These are phyloP conservation scores for Sporisorium sorghi DNA, from an alignment of 1,284 basidiomycete species.

Conservation along the genomic window DNA sequence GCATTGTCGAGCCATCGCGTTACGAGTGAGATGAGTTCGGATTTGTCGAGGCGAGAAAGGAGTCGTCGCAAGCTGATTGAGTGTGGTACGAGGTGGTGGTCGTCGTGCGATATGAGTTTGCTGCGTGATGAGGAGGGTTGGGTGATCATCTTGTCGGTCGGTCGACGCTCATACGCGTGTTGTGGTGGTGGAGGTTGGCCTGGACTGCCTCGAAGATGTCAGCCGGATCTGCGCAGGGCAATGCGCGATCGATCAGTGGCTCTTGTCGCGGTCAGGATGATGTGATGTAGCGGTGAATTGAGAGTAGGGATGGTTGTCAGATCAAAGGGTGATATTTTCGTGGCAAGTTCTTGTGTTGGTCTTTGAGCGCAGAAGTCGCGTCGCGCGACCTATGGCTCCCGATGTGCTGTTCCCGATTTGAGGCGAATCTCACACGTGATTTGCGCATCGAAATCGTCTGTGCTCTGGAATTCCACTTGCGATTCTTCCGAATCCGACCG, in stretches of 20 bases:
- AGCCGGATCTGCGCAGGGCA: no score
- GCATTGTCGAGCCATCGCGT: slow-evolving; percentile 42
- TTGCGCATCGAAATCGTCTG: neutral
- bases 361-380: slow-evolving; percentile 16
- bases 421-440: slow-evolving; percentile 32
- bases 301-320: neutral
- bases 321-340: no score
- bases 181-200: slow-evolving; percentile 7
- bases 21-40: slow-evolving; percentile 37
- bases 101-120: slow-evolving; percentile 36
- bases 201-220: neutral
- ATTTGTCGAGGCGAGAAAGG: slow-evolving; percentile 42
- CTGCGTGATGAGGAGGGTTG: slow-evolving; percentile 46
- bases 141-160: slow-evolving; percentile 27
- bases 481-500: slow-evolving; percentile 48
- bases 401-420: slow-evolving; percentile 4
- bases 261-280: no score
- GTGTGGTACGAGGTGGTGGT: slow-evolving; percentile 37
- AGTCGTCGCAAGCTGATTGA: slow-evolving; percentile 43
- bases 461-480: slow-evolving; percentile 1
- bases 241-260: neutral
- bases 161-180: neutral
- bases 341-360: slow-evolving; percentile 7
- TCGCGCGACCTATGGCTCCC: slow-evolving; percentile 23
- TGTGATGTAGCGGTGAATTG: neutral